Percentiles rank a stretch among this genome's conserved stretches.
These are phyloP conservation scores for Boletellus emodensis DNA, from an alignment of 768 basidiomycete species.

Conservation along the genomic window DNA sequence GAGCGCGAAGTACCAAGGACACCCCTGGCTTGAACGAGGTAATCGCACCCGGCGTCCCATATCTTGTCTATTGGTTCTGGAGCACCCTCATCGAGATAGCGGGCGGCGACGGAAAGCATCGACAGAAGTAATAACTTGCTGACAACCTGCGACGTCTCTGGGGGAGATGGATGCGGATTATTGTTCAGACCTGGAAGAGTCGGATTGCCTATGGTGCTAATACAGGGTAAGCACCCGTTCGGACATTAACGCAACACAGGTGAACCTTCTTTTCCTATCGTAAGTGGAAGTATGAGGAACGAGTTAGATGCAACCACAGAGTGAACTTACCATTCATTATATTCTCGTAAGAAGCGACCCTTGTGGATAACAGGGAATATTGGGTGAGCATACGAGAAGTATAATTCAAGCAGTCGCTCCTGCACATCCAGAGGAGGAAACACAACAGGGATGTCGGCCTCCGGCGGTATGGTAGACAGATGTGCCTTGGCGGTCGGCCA, in stretches of 20 bases:
- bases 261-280: slow-evolving; percentile 27
- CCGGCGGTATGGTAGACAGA: slow-evolving; percentile 35
- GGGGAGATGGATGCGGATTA: slow-evolving; percentile 11
- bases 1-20: slow-evolving; percentile 51
- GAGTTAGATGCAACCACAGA: neutral
- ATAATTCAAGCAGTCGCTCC: slow-evolving; percentile 65
- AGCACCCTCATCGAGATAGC: slow-evolving; percentile 53
- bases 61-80: slow-evolving; percentile 51
- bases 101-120: slow-evolving; percentile 79
- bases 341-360: slow-evolving; percentile 62
- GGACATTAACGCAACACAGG: neutral
- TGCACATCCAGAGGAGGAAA: slow-evolving; percentile 64
- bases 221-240: slow-evolving; percentile 20
- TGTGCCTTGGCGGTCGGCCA: slow-evolving; percentile 60
- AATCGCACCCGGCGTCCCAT: slow-evolving; percentile 68
- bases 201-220: slow-evolving; percentile 34
- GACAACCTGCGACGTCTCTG: slow-evolving; percentile 57
- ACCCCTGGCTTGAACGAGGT: slow-evolving; percentile 56
- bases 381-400: slow-evolving; percentile 83
- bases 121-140: slow-evolving; percentile 70
- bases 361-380: slow-evolving; percentile 80
- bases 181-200: slow-evolving; percentile 24
- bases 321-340: slow-evolving; percentile 43
- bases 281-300: slow-evolving; percentile 1
- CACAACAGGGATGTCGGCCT: slow-evolving; percentile 41